Evolutionary conservation across 805 yeast species (phyloP), one percentile per base, ranked within the genome.

Genomic region (Blastobotrys robertii): DNA sequence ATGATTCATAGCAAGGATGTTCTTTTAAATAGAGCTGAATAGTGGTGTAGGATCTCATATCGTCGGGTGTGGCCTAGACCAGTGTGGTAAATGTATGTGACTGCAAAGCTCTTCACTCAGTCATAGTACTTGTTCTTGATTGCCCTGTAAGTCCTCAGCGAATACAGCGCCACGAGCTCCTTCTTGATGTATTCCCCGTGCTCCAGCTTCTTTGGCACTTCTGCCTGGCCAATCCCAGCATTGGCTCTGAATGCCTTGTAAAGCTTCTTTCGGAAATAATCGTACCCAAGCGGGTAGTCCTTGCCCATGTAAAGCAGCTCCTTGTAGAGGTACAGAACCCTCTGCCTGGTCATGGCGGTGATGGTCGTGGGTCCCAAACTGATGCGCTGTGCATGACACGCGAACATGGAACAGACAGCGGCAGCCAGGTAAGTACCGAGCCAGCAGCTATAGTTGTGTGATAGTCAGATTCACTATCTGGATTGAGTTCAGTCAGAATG

Each of bases 241-340:
- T 62, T 57, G 30, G 43, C 48, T 38, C 53, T 50, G 49, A 60
- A 65, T 9, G 64, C 67, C 11, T 41, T 34, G 37, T 57, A 54
- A 12, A 65, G 49, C 39, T 52, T 49, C 12, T 43, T 44, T 6
- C 59, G 43, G 31, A 36, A 36, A 15, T 11, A 52, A 11, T 44
- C 47, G 44, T 63, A 63, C 8, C 66, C 66, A 30, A 49, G 52
- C 54, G 69, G 69, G 42, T 64, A 65, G 31, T 62, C 66, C 22
- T 54, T 50, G 12, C 66, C 67, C 59, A 65, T 49, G 42, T 58
- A 65, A 6, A 63, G 50, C 31, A 65, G 55, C 37, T 65, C 67
- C 43, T 65, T 65, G 57, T 59, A 65, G 22, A 56, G 54, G 37
- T 57, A 58, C 7, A 60, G 54, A 11, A 59, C 64, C 30, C 49